A percentile compares a stretch with the other conserved stretches of the same genome.
phyloP scores from a whole-genome alignment of 2,329 filamentous ascomycete genomes.

The Ampelomyces quisqualis region DNA sequence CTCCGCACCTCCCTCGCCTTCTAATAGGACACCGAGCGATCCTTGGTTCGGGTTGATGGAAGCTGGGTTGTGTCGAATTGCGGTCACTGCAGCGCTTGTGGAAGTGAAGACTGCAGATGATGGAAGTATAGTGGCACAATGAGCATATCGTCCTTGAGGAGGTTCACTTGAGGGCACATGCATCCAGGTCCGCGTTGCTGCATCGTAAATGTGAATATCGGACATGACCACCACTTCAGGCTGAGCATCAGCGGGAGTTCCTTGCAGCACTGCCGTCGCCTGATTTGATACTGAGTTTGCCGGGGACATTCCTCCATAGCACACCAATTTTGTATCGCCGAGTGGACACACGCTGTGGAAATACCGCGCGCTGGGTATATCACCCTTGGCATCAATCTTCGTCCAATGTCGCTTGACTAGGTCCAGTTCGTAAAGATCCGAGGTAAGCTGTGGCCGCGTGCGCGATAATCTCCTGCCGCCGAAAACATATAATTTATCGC shows the following conservation, averaged over 20 bases:
- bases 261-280: conserved; percentile 40
- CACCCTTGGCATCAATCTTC: conserved; percentile 79
- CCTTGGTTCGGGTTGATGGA: conserved; percentile 84
- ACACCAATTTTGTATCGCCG: conserved; percentile 94
- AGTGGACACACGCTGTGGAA: conserved; percentile 95
- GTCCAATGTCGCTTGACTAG: conserved; percentile 90
- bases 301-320: conserved; percentile 97
- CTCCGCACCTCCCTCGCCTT: conserved; percentile 88
- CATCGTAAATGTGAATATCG: conserved; percentile 94
- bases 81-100: conserved; percentile 76
- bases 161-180: conserved; percentile 76
- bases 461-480: conserved; percentile 85
- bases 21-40: conserved; percentile 81
- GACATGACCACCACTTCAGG: conserved; percentile 96
- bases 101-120: conserved; percentile 87
- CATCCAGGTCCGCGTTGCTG: conserved; percentile 78
- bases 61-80: conserved; percentile 84
- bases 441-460: conserved; percentile 79
- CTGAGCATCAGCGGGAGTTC: conserved; percentile 60
- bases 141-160: conserved; percentile 92
- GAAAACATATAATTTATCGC: conserved; percentile 96
- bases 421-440: conserved; percentile 91
- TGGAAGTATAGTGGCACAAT: conserved; percentile 89
- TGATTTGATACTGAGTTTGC: conserved; percentile 52
- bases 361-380: conserved; percentile 87